A percentile compares a stretch with the other conserved stretches of the same genome.
phyloP scores from a whole-genome alignment of 2,329 filamentous ascomycete species.

The Periconia digitata region DNA sequence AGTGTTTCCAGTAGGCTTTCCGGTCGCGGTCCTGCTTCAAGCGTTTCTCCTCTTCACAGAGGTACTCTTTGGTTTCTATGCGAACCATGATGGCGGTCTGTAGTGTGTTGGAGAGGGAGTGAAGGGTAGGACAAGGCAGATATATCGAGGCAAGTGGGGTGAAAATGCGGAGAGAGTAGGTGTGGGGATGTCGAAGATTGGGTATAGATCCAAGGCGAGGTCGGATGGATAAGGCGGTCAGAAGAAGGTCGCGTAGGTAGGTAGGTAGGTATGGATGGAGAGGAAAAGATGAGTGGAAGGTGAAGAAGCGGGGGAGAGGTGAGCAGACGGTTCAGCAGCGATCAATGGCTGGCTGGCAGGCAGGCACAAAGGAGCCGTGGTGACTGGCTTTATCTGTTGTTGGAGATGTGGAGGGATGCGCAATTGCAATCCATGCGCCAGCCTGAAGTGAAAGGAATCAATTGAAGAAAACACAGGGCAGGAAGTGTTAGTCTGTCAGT shows the following conservation, averaged over 20 bases:
- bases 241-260: too few relatives aligned
- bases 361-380: too few relatives aligned
- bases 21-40: conserved; percentile 82
- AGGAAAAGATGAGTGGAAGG: too few relatives aligned
- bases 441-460: too few relatives aligned
- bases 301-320: conserved; percentile 8
- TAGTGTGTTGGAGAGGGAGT: conserved; percentile 8
- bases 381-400: too few relatives aligned
- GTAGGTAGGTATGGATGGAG: too few relatives aligned
- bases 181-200: too few relatives aligned
- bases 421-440: too few relatives aligned
- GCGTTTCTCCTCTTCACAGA: conserved; percentile 87
- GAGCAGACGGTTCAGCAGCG: conserved; percentile 5
- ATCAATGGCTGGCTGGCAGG: conserved; percentile 13
- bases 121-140: conserved; percentile 8
- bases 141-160: conserved; percentile 1
- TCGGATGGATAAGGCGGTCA: too few relatives aligned
- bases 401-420: too few relatives aligned
- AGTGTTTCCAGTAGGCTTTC: conserved; percentile 96
- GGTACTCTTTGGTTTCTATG: conserved; percentile 82
- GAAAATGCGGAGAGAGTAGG: conserved; percentile 16
- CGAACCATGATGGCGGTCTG: conserved; percentile 69
- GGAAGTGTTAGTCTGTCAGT: too few relatives aligned
- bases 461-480: too few relatives aligned
- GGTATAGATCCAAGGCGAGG: background rate